phyloP scores from a whole-genome alignment of 2,329 filamentous ascomycete genomes.

The Cladophialophora chaetospira region DNA sequence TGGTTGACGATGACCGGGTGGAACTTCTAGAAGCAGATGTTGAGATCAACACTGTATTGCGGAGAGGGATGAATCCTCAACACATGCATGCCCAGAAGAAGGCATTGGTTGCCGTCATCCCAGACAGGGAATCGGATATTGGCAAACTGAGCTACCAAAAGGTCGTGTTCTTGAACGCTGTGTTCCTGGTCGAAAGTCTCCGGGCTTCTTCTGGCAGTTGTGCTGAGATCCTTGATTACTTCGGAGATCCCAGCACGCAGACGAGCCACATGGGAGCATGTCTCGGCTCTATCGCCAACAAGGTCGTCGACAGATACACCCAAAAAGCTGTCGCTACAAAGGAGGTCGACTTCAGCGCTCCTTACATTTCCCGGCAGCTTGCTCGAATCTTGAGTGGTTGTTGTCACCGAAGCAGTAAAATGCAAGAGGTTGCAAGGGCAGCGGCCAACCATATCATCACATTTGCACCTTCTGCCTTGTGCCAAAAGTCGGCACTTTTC shows the following conservation, averaged over 20 bases:
- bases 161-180: constrained; percentile 86
- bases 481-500: constrained; percentile 86
- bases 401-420: constrained; percentile 88
- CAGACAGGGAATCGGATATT: constrained; percentile 75
- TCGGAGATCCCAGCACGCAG: constrained; percentile 83
- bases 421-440: constrained; percentile 80
- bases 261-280: constrained; percentile 62
- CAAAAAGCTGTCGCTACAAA: constrained; percentile 70
- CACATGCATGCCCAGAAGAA: constrained; percentile 80
- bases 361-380: constrained; percentile 85
- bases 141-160: constrained; percentile 83
- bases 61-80: constrained; percentile 79
- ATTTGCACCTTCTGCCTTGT: constrained; percentile 84
- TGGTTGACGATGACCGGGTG: constrained; percentile 84
- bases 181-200: constrained; percentile 84
- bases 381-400: constrained; percentile 80
- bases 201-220: constrained; percentile 86
- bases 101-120: constrained; percentile 71
- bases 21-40: constrained; percentile 95
- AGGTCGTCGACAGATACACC: constrained; percentile 78
- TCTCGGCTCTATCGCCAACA: constrained; percentile 64
- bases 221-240: constrained; percentile 86
- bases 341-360: constrained; percentile 80
- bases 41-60: constrained; percentile 89
- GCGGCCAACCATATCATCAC: constrained; percentile 85